Percentiles rank a stretch among this genome's conserved stretches.
Conservation (phyloP, 208 protist genomes). For the Leishmania major region DNA sequence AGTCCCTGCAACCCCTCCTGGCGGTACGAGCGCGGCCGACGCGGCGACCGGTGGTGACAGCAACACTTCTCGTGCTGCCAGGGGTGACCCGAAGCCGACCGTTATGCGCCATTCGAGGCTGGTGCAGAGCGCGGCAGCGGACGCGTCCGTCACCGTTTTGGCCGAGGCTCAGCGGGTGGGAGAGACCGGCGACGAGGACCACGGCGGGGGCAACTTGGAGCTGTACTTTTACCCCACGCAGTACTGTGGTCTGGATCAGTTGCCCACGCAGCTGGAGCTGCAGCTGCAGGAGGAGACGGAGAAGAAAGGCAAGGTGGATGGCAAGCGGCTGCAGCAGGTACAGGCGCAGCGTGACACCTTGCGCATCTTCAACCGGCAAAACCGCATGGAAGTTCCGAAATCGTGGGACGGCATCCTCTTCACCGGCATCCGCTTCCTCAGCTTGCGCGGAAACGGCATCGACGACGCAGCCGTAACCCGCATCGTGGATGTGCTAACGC, state of each 20-base stretch:
- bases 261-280: slow-evolving; percentile 62
- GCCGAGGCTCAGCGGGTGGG: background rate
- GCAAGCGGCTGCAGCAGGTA: slow-evolving; percentile 72
- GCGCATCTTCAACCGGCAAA: slow-evolving; percentile 59
- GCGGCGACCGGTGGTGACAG: background rate
- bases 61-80: background rate
- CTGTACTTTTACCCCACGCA: slow-evolving; percentile 72
- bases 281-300: slow-evolving; percentile 79
- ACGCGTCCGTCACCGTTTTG: background rate
- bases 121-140: background rate
- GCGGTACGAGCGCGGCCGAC: background rate
- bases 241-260: slow-evolving; percentile 66
- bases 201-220: slow-evolving; percentile 9
- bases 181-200: slow-evolving; percentile 1
- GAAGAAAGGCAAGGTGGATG: slow-evolving; percentile 84
- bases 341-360: slow-evolving; percentile 75
- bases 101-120: background rate
- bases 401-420: slow-evolving; percentile 80
- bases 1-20: background rate
- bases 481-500: slow-evolving; percentile 53
- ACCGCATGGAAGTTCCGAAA: slow-evolving; percentile 62
- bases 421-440: slow-evolving; percentile 74
- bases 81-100: background rate
- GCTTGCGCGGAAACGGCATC: slow-evolving; percentile 86
- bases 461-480: slow-evolving; percentile 45